Evolutionary conservation across 2,329 filamentous ascomycete genomes (phyloP), one percentile per base, ranked within the genome.

Genomic region (Chaetoscypha palmicola): DNA sequence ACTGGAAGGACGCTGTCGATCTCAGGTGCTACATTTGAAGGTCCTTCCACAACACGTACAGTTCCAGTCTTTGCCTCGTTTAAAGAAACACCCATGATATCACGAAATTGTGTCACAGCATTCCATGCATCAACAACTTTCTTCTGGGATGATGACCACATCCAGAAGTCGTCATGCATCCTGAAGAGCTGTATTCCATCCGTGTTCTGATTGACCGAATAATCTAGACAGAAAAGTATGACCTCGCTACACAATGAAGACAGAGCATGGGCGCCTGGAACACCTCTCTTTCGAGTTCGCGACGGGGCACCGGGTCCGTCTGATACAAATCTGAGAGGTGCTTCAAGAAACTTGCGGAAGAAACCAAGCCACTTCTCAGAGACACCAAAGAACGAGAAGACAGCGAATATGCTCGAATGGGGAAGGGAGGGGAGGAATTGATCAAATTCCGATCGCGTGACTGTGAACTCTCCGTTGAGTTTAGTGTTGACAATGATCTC

Each of bases 111-210:
- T 1, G 68, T 65, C 50, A 85, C 69, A 0, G 74, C 67, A 14
- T 69, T 57, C 81, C 81, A 86, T 0, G 76, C 79, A 33, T 70
- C 67, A 17, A 71, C 66, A n/a, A 73, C 74, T 2, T 64, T 66
- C 2, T 64, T 50, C 37, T 79, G 71, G 4, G 76, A 67, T 7
- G 48, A 31, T 7, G 72, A 71, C 78, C 79, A 83, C 55, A 83
- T 76, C 79, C 79, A 84, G 39, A 83, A 69, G 49, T 83, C 79
- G 50, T 83, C 80, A 40, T 81, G 72, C 43, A 83, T 68, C 9
- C 81, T 73, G 59, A 79, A 80, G 4, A 84, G 61, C 17, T 70
- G 66, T 1, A 66, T 64, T 0, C 77, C 78, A 4, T 62, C 54
- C 0, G 79, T 77, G 1, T 65, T 62, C 46, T 77, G 71, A 48